Evolutionary conservation across 306 rosid species (phyloP), one percentile per base, ranked within the genome.

Genomic region (Dalbergia oliveri): DNA sequence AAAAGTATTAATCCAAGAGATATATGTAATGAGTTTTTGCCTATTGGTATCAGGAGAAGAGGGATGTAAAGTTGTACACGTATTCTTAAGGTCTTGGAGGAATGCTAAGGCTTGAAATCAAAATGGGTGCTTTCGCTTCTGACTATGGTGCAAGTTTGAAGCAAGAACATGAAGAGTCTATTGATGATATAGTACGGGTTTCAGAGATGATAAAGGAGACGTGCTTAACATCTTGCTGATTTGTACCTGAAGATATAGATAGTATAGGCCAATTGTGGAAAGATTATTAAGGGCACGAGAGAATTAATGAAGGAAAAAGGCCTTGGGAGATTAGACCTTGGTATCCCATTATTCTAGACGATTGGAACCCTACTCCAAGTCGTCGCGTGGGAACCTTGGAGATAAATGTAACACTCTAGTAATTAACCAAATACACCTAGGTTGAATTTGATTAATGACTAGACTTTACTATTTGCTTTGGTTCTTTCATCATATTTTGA

Each of bases 151-250:
- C 57, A 54, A 77, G 81, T 41, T 37, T 41, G 65, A 7, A 8
- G 67, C 81, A 76, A 49, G 81, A 76, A 13, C 73, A 76, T 1
- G 74, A 77, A 66, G 58, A 66, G 1, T 44, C 10, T 66, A 33
- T 13, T 4, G 9, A 35, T 23, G 63, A 79, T 34, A 53, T 45
- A 35, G 11, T 19, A 14, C 15, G 23, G 8, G n/a, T 79, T 45
- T n/a, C 47, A 9, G 59, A 45, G 53, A 59, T 33, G 47, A 4
- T 77, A 5, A 66, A 19, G 69, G 18, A 60, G 44, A 60, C 18
- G 14, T 47, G 23, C 53, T n/a, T 1, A 8, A 21, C 54, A 59
- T 31, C n/a, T 68, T 31, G 6, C 19, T 58, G 76, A 68, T 56
- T 44, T 34, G 56, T 35, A 34, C 41, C 66, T 31, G n/a, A 61